Evolutionary conservation across 1,139 yeast species (phyloP), one percentile per base, ranked within the genome.

Genomic region (Meyerozyma carpophila): DNA sequence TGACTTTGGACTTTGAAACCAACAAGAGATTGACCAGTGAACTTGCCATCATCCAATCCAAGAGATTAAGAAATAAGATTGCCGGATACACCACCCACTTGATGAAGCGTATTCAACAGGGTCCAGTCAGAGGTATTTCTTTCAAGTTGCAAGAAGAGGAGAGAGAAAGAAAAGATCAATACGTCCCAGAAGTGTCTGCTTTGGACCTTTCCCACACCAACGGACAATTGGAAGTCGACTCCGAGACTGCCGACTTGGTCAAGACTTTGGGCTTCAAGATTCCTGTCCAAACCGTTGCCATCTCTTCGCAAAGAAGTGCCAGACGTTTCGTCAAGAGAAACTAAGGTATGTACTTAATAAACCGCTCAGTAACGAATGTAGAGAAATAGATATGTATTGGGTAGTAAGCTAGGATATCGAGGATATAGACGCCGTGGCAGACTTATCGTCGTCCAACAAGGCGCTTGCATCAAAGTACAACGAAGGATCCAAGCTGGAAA

Each of bases 61-160:
- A 94, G 88, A 91, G 98, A 81, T 87, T 94, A 76, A 93, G 98
- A 84, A 94, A 94, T 94, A 93, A 93, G 90, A 94, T 93, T 71
- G 98, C 99, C 74, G 99, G 99, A 75, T 93, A 91, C 96, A 93
- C 98, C 79, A 93, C 98, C 70, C 99, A 93, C 79, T 85, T 93
- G 79, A 94, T 93, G 98, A 91, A 89, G 85, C 91, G 99, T 83
- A 93, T 93, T 72, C 98, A 94, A 81, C 93, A 93, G 84, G 99
- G 99, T 71, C 98, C 99, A 82, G 99, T 93, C 66, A 91, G 98
- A 85, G 99, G 99, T 82, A 94, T 93, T 65, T 93, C 98, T 67
- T 93, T 93, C 96, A 94, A 94, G 81, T 89, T 93, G 72, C 99
- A 93, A 84, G 99, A 93, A 82, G 99, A 93, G 81, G 99, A 94